These are phyloP conservation scores for Paraphoma chrysanthemicola DNA, from an alignment of 2,329 filamentous ascomycete species.

Conservation along the genomic window DNA sequence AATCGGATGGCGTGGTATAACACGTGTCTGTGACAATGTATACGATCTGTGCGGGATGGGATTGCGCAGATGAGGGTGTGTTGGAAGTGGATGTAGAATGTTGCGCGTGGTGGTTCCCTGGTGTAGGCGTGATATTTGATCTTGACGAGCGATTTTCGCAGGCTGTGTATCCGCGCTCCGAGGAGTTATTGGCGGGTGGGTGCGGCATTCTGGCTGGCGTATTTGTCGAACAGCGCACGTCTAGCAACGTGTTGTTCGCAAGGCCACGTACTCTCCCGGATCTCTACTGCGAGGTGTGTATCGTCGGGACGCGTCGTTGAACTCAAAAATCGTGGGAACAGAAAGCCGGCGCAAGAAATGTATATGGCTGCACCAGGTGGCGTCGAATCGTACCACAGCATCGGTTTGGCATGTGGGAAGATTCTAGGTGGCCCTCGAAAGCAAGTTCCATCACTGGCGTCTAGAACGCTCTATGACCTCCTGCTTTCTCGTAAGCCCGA, in stretches of 20 bases:
- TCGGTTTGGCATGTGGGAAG: not conserved
- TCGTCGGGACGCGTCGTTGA: no score
- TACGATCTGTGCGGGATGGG: conserved; percentile 3
- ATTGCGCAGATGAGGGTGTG: not conserved
- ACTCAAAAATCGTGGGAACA: no score
- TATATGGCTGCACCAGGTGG: not conserved
- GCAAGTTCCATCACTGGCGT: not conserved
- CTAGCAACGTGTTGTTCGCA: not conserved
- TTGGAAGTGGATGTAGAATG: not conserved
- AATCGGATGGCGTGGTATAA: conserved; percentile 22
- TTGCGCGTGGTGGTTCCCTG: not conserved
- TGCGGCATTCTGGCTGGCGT: not conserved
- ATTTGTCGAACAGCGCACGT: not conserved
- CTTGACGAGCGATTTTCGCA: not conserved
- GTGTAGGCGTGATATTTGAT: not conserved
- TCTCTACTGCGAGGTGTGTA: no score
- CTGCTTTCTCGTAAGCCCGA: not conserved
- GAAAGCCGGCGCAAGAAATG: not conserved
- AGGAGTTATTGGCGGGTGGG: not conserved
- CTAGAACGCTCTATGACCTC: not conserved
- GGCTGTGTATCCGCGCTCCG: not conserved
- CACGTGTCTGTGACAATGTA: conserved; percentile 32
- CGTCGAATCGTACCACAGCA: not conserved
- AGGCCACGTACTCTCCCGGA: not conserved
- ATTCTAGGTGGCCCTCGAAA: not conserved